Percentiles rank a stretch among this genome's conserved stretches.
Evolutionary conservation across 2,329 filamentous ascomycete genomes (phyloP).

Genomic region (Venturia carpophila): DNA sequence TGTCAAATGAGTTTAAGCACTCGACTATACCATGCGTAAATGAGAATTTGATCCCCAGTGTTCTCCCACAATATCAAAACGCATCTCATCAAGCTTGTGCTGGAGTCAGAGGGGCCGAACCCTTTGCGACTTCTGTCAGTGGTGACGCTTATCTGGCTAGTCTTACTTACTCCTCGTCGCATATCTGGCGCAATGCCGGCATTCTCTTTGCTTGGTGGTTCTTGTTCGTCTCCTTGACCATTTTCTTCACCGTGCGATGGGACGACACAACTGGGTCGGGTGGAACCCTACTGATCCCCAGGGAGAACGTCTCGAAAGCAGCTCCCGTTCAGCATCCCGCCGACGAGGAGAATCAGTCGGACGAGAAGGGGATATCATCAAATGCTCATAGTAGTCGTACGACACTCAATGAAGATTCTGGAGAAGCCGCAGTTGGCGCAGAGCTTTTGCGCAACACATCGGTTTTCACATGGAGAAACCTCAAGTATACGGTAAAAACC

Average conservation of each 20-base stretch:
- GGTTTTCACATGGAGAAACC: conserved; percentile 70
- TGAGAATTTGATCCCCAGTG: conserved; percentile 51
- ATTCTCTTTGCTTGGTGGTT: conserved; percentile 19
- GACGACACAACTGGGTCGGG: background rate
- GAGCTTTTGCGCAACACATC: conserved; percentile 41
- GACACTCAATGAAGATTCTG: conserved; percentile 1
- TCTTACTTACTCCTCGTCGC: conserved; percentile 47
- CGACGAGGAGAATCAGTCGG: conserved; percentile 42
- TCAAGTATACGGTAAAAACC: conserved; percentile 65
- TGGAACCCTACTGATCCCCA: background rate
- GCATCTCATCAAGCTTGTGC: conserved; percentile 33
- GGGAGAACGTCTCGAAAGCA: background rate
- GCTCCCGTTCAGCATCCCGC: conserved; percentile 30
- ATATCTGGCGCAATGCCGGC: conserved; percentile 44
- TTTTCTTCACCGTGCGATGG: background rate
- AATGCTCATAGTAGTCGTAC: conserved; percentile 1
- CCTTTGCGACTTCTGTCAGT: conserved; percentile 47
- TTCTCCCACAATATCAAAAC: conserved; percentile 47
- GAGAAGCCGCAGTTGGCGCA: background rate
- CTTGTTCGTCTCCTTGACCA: background rate
- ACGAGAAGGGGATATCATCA: conserved; percentile 1
- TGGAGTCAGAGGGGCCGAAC: conserved; percentile 39
- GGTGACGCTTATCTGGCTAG: conserved; percentile 54
- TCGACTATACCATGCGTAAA: conserved; percentile 49
- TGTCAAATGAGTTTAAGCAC: conserved; percentile 52